Base-by-base conservation (phyloP, 2,329 filamentous ascomycete species). In the Thielaviopsis cerberus region DNA sequence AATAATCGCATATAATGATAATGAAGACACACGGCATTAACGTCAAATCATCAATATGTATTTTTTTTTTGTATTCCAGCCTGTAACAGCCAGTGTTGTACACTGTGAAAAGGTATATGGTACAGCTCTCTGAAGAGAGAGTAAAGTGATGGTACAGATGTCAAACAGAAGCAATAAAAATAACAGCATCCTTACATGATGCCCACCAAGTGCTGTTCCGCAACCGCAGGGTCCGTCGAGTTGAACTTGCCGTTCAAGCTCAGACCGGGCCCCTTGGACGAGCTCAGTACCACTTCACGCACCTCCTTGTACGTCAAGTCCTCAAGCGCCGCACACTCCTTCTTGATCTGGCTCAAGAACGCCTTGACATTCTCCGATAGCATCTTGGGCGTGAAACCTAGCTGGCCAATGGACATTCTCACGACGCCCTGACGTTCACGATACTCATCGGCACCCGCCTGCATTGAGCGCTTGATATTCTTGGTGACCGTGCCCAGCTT, bases 401-500 rank as follows among this genome's bases (percentile, higher is more conserved):
- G 71, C 72, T 96, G 89, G 4, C 91, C 92, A 62, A 98, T 80
- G n/a, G 89, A 84, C 76, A 97, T 80, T 61, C 90, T 78, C 58
- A 98, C 80, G 27, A 92, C 87, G 17, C 89, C 92, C 63, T 83
- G 71, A 64, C 85, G 79, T 74, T 98, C 92, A 67, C 88, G 82
- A 73, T 95, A 98, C 64, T 90, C 82, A 57, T 83, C 86, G 57
- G 83, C 88, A 62, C 91, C 89, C 15, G 88, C 81, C 65, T 79
- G 80, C 66, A 98, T 86, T 34, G 82, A 78, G n/a, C 75, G 70
- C 57, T 78, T 78, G 17, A 95, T 79, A 67, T 94, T 85, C 66
- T 79, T 84, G 24, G 94, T 88, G 58, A 98, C 86, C 0, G 92
- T 97, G 63, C 88, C 89, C 62, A 81, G 81, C 76, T 95, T 95